phyloP scores from a whole-genome alignment of 306 rosid species.

The Sicyos edulis region DNA sequence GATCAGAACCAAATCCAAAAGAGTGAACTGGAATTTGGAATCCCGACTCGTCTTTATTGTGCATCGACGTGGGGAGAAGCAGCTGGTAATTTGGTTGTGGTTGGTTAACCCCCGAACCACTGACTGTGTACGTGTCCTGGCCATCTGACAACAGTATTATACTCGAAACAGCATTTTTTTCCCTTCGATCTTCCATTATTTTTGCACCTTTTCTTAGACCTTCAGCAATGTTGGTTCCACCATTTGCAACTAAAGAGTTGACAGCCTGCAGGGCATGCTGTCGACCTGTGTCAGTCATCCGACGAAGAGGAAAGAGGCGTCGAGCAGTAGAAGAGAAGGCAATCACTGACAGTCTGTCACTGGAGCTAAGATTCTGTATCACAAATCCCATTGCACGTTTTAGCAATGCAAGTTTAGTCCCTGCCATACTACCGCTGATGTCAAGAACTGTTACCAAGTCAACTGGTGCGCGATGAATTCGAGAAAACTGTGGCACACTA shows the following conservation, averaged over 20 bases:
- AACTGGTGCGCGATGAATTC: slow-evolving; percentile 71
- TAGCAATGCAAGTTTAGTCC: slow-evolving; percentile 87
- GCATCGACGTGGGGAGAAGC: slow-evolving; percentile 76
- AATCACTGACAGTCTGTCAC: slow-evolving; percentile 86
- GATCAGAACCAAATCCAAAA: slow-evolving; percentile 92
- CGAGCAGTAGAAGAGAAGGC: slow-evolving; percentile 98
- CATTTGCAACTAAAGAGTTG: slow-evolving; percentile 92
- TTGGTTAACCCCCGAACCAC: slow-evolving; percentile 52
- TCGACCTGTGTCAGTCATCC: slow-evolving; percentile 76
- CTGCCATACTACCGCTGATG: slow-evolving; percentile 97
- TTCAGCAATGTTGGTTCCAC: slow-evolving; percentile 96
- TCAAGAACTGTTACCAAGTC: slow-evolving; percentile 97
- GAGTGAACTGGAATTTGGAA: slow-evolving; percentile 93
- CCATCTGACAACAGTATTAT: slow-evolving; percentile 87
- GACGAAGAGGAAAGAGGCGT: slow-evolving; percentile 73
- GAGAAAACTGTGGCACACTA: slow-evolving; percentile 46
- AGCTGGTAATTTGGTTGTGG: slow-evolving; percentile 63
- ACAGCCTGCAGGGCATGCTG: slow-evolving; percentile 94
- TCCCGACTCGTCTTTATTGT: slow-evolving; percentile 50
- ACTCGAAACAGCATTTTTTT: slow-evolving; percentile 78
- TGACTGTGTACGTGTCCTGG: slow-evolving; percentile 84
- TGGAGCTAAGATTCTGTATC: slow-evolving; percentile 85
- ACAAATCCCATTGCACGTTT: slow-evolving; percentile 99
- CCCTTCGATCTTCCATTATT: slow-evolving; percentile 85
- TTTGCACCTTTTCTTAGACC: slow-evolving; percentile 90